Percentiles rank a stretch among this genome's conserved stretches.
These are phyloP conservation scores for Lecanicillium sp. DNA, from an alignment of 2,329 filamentous ascomycete genomes.

Conservation along the genomic window DNA sequence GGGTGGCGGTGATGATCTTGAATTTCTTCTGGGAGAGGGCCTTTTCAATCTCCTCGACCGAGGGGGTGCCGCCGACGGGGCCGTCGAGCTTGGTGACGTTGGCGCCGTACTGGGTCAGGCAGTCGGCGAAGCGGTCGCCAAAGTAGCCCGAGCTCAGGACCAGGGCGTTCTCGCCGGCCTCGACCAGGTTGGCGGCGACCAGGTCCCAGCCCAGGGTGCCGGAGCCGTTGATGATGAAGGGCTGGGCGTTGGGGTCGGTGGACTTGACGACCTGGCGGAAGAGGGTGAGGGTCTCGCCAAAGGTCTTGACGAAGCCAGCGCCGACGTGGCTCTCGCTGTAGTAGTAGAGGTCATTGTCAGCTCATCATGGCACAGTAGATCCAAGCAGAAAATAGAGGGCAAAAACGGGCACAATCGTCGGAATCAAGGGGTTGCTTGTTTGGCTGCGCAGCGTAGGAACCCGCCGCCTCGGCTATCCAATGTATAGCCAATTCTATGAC, in stretches of 20 bases:
- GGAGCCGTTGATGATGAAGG: constrained; percentile 88
- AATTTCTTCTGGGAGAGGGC: constrained; percentile 86
- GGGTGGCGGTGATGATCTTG: constrained; percentile 90
- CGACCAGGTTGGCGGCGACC: constrained; percentile 85
- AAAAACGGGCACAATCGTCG: neutral
- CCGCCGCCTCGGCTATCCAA: too few species aligned
- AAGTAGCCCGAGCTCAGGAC: constrained; percentile 98
- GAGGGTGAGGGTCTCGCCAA: constrained; percentile 82
- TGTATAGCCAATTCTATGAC: too few species aligned
- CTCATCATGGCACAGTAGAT: neutral
- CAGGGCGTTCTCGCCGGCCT: constrained; percentile 82
- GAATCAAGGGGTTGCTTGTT: too few species aligned
- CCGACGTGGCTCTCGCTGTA: constrained; percentile 88
- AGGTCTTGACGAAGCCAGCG: constrained; percentile 78
- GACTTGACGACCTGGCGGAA: constrained; percentile 93
- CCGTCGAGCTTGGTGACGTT: constrained; percentile 86
- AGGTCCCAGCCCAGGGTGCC: constrained; percentile 96
- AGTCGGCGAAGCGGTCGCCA: constrained; percentile 88
- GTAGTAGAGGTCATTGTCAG: constrained; percentile 2
- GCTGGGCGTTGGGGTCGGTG: constrained; percentile 71
- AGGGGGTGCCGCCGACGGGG: constrained; percentile 78
- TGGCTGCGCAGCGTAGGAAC: too few species aligned
- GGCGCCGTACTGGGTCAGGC: constrained; percentile 83
- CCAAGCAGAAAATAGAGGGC: neutral
- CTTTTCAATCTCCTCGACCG: constrained; percentile 80